Percentiles rank a stretch among this genome's conserved stretches.
Conservation (phyloP, 352 stramenopile species). For the Globisporangium camurandrum region DNA sequence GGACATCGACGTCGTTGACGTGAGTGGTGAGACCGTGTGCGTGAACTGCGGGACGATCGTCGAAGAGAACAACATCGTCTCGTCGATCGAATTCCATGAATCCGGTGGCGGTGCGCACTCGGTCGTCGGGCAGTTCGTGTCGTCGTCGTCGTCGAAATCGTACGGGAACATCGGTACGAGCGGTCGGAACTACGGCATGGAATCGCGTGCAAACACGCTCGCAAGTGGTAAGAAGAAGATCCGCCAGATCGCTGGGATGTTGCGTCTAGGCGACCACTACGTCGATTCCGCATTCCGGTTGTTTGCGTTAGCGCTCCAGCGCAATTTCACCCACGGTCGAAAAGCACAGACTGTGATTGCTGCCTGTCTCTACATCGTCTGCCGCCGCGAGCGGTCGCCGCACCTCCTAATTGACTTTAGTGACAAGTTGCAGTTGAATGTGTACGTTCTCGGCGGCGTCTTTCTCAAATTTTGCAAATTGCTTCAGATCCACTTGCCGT, state of each 20-base stretch:
- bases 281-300: slow-evolving; percentile 95
- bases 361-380: slow-evolving; percentile 98
- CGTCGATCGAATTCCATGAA: slow-evolving; percentile 95
- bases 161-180: slow-evolving; percentile 85
- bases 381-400: slow-evolving; percentile 95
- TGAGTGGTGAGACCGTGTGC: slow-evolving; percentile 83
- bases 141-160: slow-evolving; percentile 84
- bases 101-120: slow-evolving; percentile 81
- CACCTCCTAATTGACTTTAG: slow-evolving; percentile 99
- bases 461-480: slow-evolving; percentile 91
- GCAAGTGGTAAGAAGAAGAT: slow-evolving; percentile 93
- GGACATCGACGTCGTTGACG: slow-evolving; percentile 93
- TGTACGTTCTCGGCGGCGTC: slow-evolving; percentile 81
- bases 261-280: slow-evolving; percentile 92
- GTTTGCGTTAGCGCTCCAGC: slow-evolving; percentile 93
- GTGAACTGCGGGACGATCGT: slow-evolving; percentile 90
- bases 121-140: slow-evolving; percentile 96
- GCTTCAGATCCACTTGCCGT: slow-evolving; percentile 94
- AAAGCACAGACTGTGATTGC: slow-evolving; percentile 95
- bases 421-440: slow-evolving; percentile 96
- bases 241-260: slow-evolving; percentile 88
- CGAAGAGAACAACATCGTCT: slow-evolving; percentile 98
- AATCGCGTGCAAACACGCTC: slow-evolving; percentile 94
- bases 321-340: slow-evolving; percentile 96
- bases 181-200: slow-evolving; percentile 89